Evolutionary conservation across 257 asterid genomes (phyloP), one percentile per base, ranked within the genome.

Genomic region (Ilex aquifolium): DNA sequence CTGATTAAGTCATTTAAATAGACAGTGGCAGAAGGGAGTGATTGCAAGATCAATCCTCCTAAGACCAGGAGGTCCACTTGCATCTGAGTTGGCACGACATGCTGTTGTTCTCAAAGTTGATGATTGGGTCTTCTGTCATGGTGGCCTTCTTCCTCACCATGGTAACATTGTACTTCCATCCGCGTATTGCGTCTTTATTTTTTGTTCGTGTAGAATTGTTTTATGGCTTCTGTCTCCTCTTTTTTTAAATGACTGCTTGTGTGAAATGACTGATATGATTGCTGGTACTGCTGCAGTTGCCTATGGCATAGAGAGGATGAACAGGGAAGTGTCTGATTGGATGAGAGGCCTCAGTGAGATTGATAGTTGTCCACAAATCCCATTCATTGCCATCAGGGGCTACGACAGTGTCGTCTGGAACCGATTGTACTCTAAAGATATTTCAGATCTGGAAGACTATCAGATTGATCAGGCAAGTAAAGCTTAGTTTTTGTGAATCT

Each of bases 321-420:
- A 92, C 61, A 73, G 66, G 74, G 97, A 92, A 79, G 98, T 92
- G 30, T 85, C 97, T 31, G 46, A 57, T 15, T 92, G 97, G 98
- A 92, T 92, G 98, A 82, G 80, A 74, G 97, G 93, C 65, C 85
- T 78, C 32, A 46, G 54, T 50, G 70, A 57, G 64, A 73, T 63
- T 30, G 92, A 83, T 42, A 73, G 65, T 68, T 64, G 72, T 69
- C 80, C 85, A 13, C 68, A 74, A 61, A 50, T 79, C 32, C 98
- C 98, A 60, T 89, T 91, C 70, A 74, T 83, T 59, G 98, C 98
- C 69, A 89, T 85, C 70, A 87, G 77, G 73, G 98, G 98, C 64
- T 92, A 88, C 60, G 97, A 92, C 70, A 92, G 98, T 68, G 95
- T 92, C 21, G 98, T 92, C 40, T 92, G 98, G 98, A 92, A 91